A percentile compares a stretch with the other conserved stretches of the same genome.
These are phyloP conservation scores for Lachnellula suecica DNA, from an alignment of 2,329 filamentous ascomycete species.

Conservation along the genomic window DNA sequence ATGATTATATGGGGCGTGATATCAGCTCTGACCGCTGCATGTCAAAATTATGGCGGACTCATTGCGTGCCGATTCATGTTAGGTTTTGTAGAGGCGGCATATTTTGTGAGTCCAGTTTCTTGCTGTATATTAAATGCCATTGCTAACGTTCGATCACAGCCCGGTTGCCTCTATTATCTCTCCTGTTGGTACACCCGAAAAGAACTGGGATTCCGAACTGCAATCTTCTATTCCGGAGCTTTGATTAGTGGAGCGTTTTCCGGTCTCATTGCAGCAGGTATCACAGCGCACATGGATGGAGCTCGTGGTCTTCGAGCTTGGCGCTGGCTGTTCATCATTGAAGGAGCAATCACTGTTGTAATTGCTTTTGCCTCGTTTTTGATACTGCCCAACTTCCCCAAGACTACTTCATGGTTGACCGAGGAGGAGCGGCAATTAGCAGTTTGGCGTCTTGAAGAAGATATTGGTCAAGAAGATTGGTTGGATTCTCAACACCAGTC, in stretches of 20 bases:
- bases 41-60: conserved; percentile 45
- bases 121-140: neutral
- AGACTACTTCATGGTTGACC: conserved; percentile 55
- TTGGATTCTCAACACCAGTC: conserved; percentile 54
- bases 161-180: conserved; percentile 58
- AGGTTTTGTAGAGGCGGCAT: conserved; percentile 54
- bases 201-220: conserved; percentile 65
- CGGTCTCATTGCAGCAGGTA: conserved; percentile 62
- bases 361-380: conserved; percentile 58
- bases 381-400: conserved; percentile 67
- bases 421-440: conserved; percentile 58
- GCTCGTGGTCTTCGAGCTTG: conserved; percentile 56
- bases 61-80: conserved; percentile 48
- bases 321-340: conserved; percentile 70
- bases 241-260: conserved; percentile 72
- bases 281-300: conserved; percentile 64
- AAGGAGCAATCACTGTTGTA: conserved; percentile 63
- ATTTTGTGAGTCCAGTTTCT: conserved; percentile 41
- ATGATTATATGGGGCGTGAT: conserved; percentile 51
- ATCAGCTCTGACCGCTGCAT: conserved; percentile 47
- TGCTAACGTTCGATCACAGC: conserved; percentile 3
- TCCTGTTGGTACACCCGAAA: conserved; percentile 68
- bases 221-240: conserved; percentile 66
- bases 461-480: conserved; percentile 66
- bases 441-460: conserved; percentile 60